Evolutionary conservation across 176 grass and related monocot genomes (phyloP).

Genomic region (Eleusine indica): DNA sequence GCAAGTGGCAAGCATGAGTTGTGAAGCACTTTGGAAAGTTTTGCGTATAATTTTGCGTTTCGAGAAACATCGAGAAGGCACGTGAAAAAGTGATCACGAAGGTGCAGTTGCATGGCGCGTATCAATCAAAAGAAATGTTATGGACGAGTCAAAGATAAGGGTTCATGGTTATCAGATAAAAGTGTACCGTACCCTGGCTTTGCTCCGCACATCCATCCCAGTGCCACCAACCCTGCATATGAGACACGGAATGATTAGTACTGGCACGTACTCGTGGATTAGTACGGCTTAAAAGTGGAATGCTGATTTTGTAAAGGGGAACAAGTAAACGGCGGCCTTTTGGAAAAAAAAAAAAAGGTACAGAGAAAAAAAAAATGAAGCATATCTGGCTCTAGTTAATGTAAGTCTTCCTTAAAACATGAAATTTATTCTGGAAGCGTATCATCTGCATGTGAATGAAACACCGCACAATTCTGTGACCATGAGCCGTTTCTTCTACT

Average conservation of each 20-base stretch:
- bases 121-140: not conserved
- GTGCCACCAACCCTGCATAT: conserved; percentile 76
- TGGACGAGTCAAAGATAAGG: not conserved
- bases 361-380: not conserved
- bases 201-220: conserved; percentile 93
- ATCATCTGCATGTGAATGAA: not conserved
- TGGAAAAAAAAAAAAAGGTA: not conserved
- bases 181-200: conserved; percentile 61
- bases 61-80: not conserved
- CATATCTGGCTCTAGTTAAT: not conserved
- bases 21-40: not conserved
- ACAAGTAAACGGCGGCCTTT: not conserved
- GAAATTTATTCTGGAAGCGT: not conserved
- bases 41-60: not conserved
- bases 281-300: not conserved
- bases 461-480: not conserved
- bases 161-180: not conserved
- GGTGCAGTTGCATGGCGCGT: not conserved
- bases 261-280: not conserved
- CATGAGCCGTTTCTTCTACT: not conserved
- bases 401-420: not conserved
- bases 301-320: not conserved
- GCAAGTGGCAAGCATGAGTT: not conserved
- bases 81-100: not conserved
- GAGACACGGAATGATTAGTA: not conserved